Evolutionary conservation across 2,329 filamentous ascomycete genomes (phyloP).

Genomic region (Apiospora marii): DNA sequence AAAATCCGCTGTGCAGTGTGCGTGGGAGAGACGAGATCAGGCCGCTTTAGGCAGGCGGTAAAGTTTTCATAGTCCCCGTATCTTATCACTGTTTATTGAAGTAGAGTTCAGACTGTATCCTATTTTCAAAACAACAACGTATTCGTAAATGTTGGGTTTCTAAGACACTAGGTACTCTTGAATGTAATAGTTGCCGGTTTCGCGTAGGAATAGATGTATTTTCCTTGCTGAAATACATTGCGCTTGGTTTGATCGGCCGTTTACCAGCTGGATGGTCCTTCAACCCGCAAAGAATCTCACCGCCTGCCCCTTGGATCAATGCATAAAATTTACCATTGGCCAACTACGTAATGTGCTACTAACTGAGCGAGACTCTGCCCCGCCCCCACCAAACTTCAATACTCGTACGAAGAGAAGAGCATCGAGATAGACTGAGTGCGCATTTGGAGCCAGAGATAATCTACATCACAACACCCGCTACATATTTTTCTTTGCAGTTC

Average conservation of each 20-base stretch:
- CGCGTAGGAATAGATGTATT: not conserved
- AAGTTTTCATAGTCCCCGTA: not conserved
- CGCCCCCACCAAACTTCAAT: slow-evolving; percentile 22
- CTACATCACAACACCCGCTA: not conserved
- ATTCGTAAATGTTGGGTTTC: not conserved
- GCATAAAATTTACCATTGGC: slow-evolving; percentile 5
- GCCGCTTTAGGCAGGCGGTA: slow-evolving; percentile 8
- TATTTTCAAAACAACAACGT: not conserved
- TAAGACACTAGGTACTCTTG: not conserved
- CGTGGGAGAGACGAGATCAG: not conserved
- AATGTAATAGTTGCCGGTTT: not conserved
- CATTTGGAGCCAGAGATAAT: not conserved
- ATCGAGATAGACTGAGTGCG: not conserved
- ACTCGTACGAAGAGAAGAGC: not conserved
- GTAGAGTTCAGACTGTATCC: not conserved
- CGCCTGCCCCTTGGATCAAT: slow-evolving; percentile 3
- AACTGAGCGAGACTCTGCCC: slow-evolving; percentile 2
- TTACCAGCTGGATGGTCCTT: not conserved
- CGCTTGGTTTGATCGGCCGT: not conserved
- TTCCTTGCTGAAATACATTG: not conserved
- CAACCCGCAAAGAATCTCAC: not conserved
- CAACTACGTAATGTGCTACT: slow-evolving; percentile 14
- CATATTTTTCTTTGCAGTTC: not conserved
- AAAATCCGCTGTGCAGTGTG: slow-evolving; percentile 14
- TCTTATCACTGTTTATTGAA: not conserved